Conservation (phyloP, 805 yeast species). For the Candida sphagnicola region DNA sequence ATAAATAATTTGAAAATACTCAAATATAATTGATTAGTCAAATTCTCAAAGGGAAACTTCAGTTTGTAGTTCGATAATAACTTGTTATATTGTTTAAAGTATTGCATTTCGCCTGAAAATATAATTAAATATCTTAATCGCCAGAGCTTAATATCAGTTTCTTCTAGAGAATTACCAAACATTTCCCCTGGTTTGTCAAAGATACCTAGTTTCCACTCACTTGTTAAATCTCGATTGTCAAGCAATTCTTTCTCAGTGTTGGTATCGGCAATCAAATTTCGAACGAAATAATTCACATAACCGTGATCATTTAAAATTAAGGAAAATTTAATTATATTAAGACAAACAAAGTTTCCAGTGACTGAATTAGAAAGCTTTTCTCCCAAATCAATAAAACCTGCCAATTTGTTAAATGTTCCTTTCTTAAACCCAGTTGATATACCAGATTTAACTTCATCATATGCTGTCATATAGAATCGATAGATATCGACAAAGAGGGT, state of each 20-base stretch:
- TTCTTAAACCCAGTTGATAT: conserved; percentile 53
- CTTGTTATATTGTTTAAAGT: conserved; percentile 22
- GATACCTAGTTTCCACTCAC: conserved; percentile 50
- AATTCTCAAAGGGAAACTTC: conserved; percentile 18
- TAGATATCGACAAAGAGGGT: conserved; percentile 30
- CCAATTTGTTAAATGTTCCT: conserved; percentile 60
- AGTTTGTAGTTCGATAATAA: conserved; percentile 13
- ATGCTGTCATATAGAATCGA: conserved; percentile 52
- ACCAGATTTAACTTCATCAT: conserved; percentile 47
- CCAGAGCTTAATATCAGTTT: conserved; percentile 30
- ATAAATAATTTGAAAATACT: conserved; percentile 18
- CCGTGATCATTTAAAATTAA: conserved; percentile 30
- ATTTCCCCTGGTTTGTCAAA: conserved; percentile 4
- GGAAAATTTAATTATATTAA: conserved; percentile 28
- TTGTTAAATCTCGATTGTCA: conserved; percentile 61
- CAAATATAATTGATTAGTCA: conserved; percentile 22
- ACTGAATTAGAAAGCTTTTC: conserved; percentile 48
- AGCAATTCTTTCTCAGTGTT: conserved; percentile 5
- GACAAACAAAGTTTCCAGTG: conserved; percentile 33
- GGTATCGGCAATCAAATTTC: conserved; percentile 12
- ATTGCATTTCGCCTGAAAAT: conserved; percentile 10
- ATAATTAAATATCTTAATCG: conserved; percentile 39
- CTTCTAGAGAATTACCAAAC: conserved; percentile 18
- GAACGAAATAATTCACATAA: conserved; percentile 24
- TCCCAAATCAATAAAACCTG: conserved; percentile 62